A percentile compares a stretch with the other conserved stretches of the same genome.
phyloP scores from a whole-genome alignment of 345 rosid species.

The Balakata baccata region DNA sequence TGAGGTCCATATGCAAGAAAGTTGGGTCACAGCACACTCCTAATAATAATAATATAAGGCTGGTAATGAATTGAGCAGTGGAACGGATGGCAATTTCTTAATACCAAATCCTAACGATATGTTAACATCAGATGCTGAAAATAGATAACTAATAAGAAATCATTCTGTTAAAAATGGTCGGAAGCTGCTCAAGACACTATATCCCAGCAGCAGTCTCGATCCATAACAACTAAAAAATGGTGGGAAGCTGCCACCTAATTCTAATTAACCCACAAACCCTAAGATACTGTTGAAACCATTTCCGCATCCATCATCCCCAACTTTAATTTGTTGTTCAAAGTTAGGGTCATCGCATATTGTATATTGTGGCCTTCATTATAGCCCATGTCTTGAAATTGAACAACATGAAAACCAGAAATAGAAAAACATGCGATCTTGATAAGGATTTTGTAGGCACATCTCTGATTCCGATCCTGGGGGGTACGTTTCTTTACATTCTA shows the following conservation, averaged over 20 bases:
- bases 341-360: too few species aligned
- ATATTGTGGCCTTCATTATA: slow-evolving; percentile 21
- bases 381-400: slow-evolving; percentile 13
- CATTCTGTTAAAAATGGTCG: slow-evolving; percentile 7
- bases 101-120: too few species aligned
- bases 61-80: too few species aligned
- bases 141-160: neutral
- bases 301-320: neutral
- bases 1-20: too few species aligned
- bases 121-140: slow-evolving; percentile 9
- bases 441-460: slow-evolving; percentile 15
- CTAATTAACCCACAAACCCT: neutral
- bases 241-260: slow-evolving; percentile 12
- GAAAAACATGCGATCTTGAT: slow-evolving; percentile 35
- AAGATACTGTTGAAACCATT: neutral
- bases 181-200: too few species aligned
- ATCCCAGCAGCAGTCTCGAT: too few species aligned
- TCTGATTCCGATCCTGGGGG: neutral
- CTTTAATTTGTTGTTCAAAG: neutral
- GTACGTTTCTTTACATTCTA: neutral
- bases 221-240: too few species aligned
- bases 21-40: too few species aligned
- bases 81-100: too few species aligned
- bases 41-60: too few species aligned
- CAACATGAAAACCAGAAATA: slow-evolving; percentile 20